Base-by-base conservation (phyloP, 768 basidiomycete genomes). In the Multifurca ochricompacta region DNA sequence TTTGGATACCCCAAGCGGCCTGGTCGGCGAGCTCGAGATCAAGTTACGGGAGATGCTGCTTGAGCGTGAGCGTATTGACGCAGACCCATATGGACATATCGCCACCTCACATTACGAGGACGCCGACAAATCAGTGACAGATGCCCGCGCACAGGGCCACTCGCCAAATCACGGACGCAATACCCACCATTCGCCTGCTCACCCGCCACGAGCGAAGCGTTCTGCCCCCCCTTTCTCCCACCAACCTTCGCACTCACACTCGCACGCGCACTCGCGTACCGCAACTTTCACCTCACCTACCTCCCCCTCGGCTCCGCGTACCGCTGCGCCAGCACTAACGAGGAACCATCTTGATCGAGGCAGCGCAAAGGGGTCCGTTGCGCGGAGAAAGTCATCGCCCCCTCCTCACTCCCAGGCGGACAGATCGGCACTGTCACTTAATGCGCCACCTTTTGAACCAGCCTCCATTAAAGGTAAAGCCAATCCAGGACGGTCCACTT, bases 11-110 rank as follows among this genome's bases (percentile, higher is more conserved):
- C 21, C 37, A n/a, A 70, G 64, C 28, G 67, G 66, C 14, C 54
- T 76, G 13, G 72, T 91, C 16, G 75, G 75, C 1, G 86, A 86
- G 56, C 73, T 91, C 37, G 87, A 88, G 67, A 76, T 78, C 45
- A 79, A 83, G 65, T 71, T 91, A 39, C 71, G 71, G 54, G 77
- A 77, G 39, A 68, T 87, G 46, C 76, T 79, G 60, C 70, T 70
- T 23, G 83, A 90, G 67, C 77, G 87, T 19, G 80, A 82, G 63
- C 50, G 71, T 54, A 58, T 71, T 48, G 68, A 73, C 54, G 44
- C 55, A 42, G 67, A 68, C 48, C 68, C 67, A 4, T 66, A 63
- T 34, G 66, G 61, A 14, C 68, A 66, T 53, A 54, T 64, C 44
- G 56, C 52, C 40, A 42, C 42, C 19, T 18, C 40, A 10, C 37